Base-by-base conservation (phyloP, 495 filamentous ascomycete species). In the Parmelia sp. region DNA sequence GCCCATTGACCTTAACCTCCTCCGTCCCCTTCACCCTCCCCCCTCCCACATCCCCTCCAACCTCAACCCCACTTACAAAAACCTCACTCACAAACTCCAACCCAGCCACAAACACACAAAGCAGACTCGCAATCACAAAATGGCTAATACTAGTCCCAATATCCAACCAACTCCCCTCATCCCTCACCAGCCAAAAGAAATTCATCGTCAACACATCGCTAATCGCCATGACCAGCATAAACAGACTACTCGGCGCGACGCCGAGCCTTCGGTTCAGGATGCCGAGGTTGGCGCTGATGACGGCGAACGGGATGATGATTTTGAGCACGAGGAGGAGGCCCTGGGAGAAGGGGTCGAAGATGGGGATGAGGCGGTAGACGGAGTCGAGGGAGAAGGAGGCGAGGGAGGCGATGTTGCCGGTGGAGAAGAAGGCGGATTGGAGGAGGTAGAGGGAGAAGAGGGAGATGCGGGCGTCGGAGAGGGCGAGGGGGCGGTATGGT, bases 151-250 rank as follows among this genome's bases (percentile, higher is more conserved):
- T 96, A 39, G 89, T 93, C 57, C 95, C 95, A 71, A 97, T 99
- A 70, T 99, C 95, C 60, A 99, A 77, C 95, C 95, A 99, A 42
- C 86, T 91, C 0, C 95, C 94, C 73, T 97, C 92, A 72, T 99
- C 95, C 62, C 86, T 86, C 10, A 99, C 95, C 72, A 96, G 87
- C 83, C 88, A 99, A 75, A 99, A 99, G 80, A 99, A 99, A 74
- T 94, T 91, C 61, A 99, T 80, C 7, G 95, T 97, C 70, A 97
- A 80, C 55, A 96, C 85, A 74, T 99, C 95, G 58, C 90, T 90
- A 57, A 96, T 83, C 21, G 90, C 87, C 86, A 96, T 96, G 51
- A 95, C 91, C 2, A 96, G 75, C 90, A 96, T 96, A 77, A 97
- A 96, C 29, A 99, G 78, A 23, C 90, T 91, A 57, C 81, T 84